Percentiles rank a stretch among this genome's conserved stretches.
These are phyloP conservation scores for Amanita exitialis DNA, from an alignment of 768 basidiomycete species.

Conservation along the genomic window DNA sequence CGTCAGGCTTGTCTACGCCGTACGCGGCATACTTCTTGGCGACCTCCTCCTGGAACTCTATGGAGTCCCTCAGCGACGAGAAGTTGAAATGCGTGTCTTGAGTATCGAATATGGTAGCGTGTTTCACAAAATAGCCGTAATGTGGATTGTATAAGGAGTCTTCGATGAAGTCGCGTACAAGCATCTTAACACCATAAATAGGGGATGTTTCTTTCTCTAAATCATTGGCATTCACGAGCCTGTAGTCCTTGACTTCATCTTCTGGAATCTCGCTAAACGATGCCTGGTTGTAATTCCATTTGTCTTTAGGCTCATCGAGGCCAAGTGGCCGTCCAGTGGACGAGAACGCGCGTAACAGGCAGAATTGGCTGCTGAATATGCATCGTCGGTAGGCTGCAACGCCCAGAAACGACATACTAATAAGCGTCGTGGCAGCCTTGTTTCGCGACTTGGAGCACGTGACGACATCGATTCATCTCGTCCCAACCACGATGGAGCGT, in stretches of 20 bases:
- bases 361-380: constrained; percentile 7
- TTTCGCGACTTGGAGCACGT: background rate
- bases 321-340: constrained; percentile 11
- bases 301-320: constrained; percentile 33
- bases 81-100: constrained; percentile 61
- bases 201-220: constrained; percentile 47
- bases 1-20: constrained; percentile 47
- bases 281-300: constrained; percentile 71
- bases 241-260: constrained; percentile 30
- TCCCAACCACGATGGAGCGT: constrained; percentile 24
- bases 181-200: constrained; percentile 82
- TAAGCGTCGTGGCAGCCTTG: constrained; percentile 14
- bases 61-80: constrained; percentile 46
- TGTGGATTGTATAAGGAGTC: constrained; percentile 95
- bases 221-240: constrained; percentile 60
- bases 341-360: constrained; percentile 11
- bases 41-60: constrained; percentile 78
- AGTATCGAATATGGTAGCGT: constrained; percentile 81
- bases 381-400: constrained; percentile 20
- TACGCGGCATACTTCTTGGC: constrained; percentile 66
- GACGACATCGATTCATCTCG: constrained; percentile 4
- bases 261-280: constrained; percentile 45
- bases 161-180: constrained; percentile 93
- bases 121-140: constrained; percentile 95
- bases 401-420: constrained; percentile 27